Conservation (phyloP, 2,329 filamentous ascomycete genomes). For the Thermomyces lanuginosus region DNA sequence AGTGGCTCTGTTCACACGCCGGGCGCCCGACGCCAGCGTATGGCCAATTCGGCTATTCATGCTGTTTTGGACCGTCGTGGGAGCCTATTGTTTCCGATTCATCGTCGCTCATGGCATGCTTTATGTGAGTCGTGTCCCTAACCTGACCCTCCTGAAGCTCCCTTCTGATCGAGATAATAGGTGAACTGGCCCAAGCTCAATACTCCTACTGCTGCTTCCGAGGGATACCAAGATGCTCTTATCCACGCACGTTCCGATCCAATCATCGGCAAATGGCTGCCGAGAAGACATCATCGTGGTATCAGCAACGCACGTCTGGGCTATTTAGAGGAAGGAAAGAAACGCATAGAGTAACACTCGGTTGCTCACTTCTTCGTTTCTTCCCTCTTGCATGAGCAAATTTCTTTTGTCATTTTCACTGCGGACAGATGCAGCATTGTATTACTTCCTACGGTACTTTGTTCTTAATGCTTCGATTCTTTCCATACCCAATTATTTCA, state of each 20-base stretch:
- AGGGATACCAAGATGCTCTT: slow-evolving; percentile 79
- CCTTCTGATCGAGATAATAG: slow-evolving; percentile 26
- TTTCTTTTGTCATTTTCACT: background rate
- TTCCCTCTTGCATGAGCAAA: too few species aligned
- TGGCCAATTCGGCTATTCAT: slow-evolving; percentile 71
- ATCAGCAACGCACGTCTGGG: slow-evolving; percentile 67
- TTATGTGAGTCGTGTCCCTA: slow-evolving; percentile 54
- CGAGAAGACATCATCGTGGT: slow-evolving; percentile 57
- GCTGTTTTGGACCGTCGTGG: slow-evolving; percentile 57
- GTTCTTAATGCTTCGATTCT: slow-evolving; percentile 1
- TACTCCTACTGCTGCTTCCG: slow-evolving; percentile 66
- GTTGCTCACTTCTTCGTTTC: slow-evolving; percentile 5
- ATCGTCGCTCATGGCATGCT: slow-evolving; percentile 75
- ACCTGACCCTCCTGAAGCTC: background rate
- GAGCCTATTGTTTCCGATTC: slow-evolving; percentile 58
- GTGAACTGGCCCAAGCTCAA: slow-evolving; percentile 98
- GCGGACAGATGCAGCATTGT: slow-evolving; percentile 1
- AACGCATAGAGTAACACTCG: slow-evolving; percentile 58
- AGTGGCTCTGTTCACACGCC: slow-evolving; percentile 55
- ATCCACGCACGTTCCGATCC: slow-evolving; percentile 66
- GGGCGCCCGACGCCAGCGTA: slow-evolving; percentile 55
- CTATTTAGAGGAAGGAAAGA: slow-evolving; percentile 92
- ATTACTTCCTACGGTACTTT: background rate
- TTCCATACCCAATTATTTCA: slow-evolving; percentile 4
- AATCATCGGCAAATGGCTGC: slow-evolving; percentile 59